Base-by-base conservation (phyloP, 2,329 filamentous ascomycete genomes). In the Aspergillus unguis region DNA sequence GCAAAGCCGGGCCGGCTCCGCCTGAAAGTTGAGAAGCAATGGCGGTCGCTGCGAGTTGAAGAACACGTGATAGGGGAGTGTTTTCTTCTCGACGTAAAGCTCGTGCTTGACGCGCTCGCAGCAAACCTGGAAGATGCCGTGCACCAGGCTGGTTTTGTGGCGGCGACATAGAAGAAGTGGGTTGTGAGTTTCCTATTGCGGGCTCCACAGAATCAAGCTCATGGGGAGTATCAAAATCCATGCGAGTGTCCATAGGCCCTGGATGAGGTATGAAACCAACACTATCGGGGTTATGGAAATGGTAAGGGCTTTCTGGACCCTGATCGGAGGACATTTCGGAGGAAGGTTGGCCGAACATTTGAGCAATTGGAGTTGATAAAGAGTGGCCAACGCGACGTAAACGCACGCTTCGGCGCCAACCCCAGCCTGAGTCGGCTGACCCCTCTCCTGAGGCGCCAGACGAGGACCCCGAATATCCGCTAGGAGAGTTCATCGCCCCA, bases 1-100 rank as follows among this genome's bases (percentile, higher is more conserved):
- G 76, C 43, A 83, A 71, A 2, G 78, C 76, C 52, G 79, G 77
- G 42, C 79, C 77, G 57, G 81, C 75, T 35, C 79, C 78, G n/a
- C 83, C 83, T 57, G 85, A 84, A 35, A 86, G 74, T 50, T 85
- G 84, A 42, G 83, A 82, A 48, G 84, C 84, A 35, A 85, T 85
- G 9, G 83, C 82, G 36, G 82, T 80, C 10, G 84, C 84, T 29
- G 84, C 83, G 25, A 85, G 77, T 43, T 84, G 84, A 17, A 86
- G 72, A 29, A 86, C 75, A 38, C 82, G 76, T 40, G 83, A 85
- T 31, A 86, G 71, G 63, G 81, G 81, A 3, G 82, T 83, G 62
- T 85, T 82, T 61, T 86, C 83, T 61, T 85, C 82, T 56, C 77
- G 76, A 31, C 79, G 74, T 50, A 78, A 66, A 28, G 79, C 67